A percentile compares a stretch with the other conserved stretches of the same genome.
Conservation (phyloP, 441 rosid species). For the Populus hybrid region DNA sequence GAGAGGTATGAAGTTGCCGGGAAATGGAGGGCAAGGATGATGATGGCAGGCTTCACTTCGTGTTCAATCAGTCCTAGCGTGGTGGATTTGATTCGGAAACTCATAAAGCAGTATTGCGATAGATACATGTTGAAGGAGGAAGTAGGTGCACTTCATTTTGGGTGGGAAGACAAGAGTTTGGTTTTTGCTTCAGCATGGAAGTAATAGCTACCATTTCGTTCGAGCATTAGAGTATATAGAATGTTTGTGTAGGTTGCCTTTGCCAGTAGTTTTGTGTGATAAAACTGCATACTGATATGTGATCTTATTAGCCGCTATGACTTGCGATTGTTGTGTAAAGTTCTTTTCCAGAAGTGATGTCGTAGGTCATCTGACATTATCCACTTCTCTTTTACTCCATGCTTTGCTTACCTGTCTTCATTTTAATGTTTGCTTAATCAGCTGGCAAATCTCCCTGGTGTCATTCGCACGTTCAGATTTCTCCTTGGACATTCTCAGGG, state of each 20-base stretch:
- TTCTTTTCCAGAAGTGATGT: conserved; percentile 13
- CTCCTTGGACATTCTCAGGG: too few relatives aligned
- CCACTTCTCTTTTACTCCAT: background rate
- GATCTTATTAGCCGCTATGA: conserved; percentile 13
- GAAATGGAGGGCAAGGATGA: conserved; percentile 98
- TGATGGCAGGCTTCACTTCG: conserved; percentile 82
- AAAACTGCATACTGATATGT: conserved; percentile 20
- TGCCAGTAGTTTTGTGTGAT: conserved; percentile 20
- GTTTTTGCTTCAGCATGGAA: conserved; percentile 95
- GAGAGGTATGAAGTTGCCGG: conserved; percentile 93
- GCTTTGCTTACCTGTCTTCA: background rate
- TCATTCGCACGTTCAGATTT: too few relatives aligned
- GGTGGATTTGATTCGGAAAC: conserved; percentile 40
- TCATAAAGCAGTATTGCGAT: conserved; percentile 60
- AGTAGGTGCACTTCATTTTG: conserved; percentile 68
- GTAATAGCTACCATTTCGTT: conserved; percentile 28
- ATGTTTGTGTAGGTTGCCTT: conserved; percentile 19
- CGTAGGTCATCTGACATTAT: conserved; percentile 22
- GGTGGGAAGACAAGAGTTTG: conserved; percentile 92
- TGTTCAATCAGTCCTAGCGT: conserved; percentile 58
- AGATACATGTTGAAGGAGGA: conserved; percentile 69
- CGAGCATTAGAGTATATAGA: background rate
- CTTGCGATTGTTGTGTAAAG: conserved; percentile 12
- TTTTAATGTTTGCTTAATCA: background rate
- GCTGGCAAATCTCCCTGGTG: background rate